Conservation (phyloP, 305 asterid genomes). For the Fraxinus floribunda region DNA sequence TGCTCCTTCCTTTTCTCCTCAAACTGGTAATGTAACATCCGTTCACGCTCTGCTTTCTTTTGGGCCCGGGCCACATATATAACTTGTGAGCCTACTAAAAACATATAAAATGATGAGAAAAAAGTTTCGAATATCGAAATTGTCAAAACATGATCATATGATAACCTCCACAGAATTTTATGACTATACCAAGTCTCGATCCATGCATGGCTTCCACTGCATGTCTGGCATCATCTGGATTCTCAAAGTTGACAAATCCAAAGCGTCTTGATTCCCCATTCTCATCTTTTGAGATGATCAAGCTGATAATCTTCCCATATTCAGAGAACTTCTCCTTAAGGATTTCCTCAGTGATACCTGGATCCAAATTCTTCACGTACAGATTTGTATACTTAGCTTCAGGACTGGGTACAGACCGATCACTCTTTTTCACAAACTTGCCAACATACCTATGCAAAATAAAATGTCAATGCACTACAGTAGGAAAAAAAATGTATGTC, state of each 20-base stretch:
- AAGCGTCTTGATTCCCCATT: conserved; percentile 76
- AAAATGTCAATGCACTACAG: background rate
- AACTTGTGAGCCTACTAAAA: conserved; percentile 58
- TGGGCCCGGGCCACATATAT: conserved; percentile 86
- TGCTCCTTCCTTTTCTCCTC: conserved; percentile 78
- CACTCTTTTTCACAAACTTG: conserved; percentile 69
- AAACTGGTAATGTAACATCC: conserved; percentile 57
- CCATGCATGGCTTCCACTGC: conserved; percentile 77
- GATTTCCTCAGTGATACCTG: conserved; percentile 55
- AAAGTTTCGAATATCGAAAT: conserved; percentile 3
- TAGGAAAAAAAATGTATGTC: background rate
- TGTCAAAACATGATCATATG: background rate
- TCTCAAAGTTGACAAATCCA: conserved; percentile 87
- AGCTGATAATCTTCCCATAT: conserved; percentile 66
- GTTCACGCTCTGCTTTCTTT: conserved; percentile 80
- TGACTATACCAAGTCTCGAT: conserved; percentile 57
- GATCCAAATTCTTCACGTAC: conserved; percentile 75
- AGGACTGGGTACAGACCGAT: conserved; percentile 43
- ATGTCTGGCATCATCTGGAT: conserved; percentile 68
- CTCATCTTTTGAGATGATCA: conserved; percentile 64
- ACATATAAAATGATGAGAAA: conserved; percentile 5
- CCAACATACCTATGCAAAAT: conserved; percentile 61
- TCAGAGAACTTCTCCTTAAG: conserved; percentile 67
- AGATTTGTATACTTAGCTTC: conserved; percentile 75
- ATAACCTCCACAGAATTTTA: conserved; percentile 16